Percentiles rank a stretch among this genome's conserved stretches.
These are phyloP conservation scores for Microsporum audouinii DNA, from an alignment of 2,329 filamentous ascomycete species.

Conservation along the genomic window DNA sequence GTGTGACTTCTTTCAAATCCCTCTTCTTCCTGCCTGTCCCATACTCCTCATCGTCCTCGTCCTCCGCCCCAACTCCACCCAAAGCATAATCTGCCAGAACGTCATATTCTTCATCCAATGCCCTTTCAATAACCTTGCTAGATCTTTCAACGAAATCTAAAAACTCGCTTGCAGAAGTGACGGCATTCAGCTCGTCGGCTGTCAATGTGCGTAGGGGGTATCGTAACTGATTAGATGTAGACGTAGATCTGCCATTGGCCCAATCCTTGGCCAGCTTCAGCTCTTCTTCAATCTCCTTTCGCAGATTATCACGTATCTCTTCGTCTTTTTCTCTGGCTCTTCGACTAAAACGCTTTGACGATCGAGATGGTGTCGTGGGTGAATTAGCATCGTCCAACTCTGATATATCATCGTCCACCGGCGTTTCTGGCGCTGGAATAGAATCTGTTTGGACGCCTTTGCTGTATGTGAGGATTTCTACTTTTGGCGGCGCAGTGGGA, in stretches of 20 bases:
- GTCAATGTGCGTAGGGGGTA: conserved; percentile 73
- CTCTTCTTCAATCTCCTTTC: conserved; percentile 87
- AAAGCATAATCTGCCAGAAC: conserved; percentile 89
- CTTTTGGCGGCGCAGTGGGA: conserved; percentile 52
- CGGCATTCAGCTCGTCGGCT: conserved; percentile 74
- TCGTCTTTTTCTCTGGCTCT: conserved; percentile 75
- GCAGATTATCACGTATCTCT: conserved; percentile 71
- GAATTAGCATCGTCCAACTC: conserved; percentile 52
- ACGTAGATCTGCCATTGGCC: conserved; percentile 26
- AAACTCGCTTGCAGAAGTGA: conserved; percentile 86
- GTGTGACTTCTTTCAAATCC: conserved; percentile 63
- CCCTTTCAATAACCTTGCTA: conserved; percentile 92
- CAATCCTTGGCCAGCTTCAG: conserved; percentile 55
- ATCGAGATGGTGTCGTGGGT: conserved; percentile 40
- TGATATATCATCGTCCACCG: conserved; percentile 44
- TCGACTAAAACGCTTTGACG: conserved; percentile 63
- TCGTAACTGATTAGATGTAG: conserved; percentile 38
- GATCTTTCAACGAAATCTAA: conserved; percentile 90
- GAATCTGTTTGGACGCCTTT: conserved; percentile 87
- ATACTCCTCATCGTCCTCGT: conserved; percentile 65
- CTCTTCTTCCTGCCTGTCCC: conserved; percentile 31
- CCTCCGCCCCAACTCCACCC: conserved; percentile 56
- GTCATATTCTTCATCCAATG: conserved; percentile 90
- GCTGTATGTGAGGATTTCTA: conserved; percentile 88
- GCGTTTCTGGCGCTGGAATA: conserved; percentile 47